Evolutionary conservation across 2,329 filamentous ascomycete genomes (phyloP), one percentile per base, ranked within the genome.

Genomic region (Tolypocladium cylindrosporum): DNA sequence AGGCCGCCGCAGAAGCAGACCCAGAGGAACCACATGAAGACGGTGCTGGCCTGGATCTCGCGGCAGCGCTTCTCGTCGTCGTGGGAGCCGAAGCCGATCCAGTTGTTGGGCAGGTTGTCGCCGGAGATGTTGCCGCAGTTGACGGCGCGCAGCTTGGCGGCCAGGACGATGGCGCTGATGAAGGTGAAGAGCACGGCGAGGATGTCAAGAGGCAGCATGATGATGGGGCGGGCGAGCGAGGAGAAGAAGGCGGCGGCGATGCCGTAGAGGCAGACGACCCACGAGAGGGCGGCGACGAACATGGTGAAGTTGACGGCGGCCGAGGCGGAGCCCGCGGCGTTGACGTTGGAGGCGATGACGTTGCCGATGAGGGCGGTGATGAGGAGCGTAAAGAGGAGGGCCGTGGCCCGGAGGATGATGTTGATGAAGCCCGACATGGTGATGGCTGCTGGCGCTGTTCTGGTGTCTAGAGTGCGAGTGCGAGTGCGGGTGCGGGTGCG

Each of bases 1-100:
- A 85, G 69, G 45, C 79, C 79, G 4, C 76, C 84, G 36, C 77
- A 74, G 67, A 87, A 88, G 34, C 80, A 77, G 43, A 75, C 79
- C 70, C 87, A 90, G 54, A 90, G 80, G 74, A 92, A 91, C 87
- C 87, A 93, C 74, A 90, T 79, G 75, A 93, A 93, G 42, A 83
- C 87, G 40, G 82, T 84, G 61, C 82, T 81, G 42, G 89, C 89
- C 75, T 92, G 89, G 19, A 90, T 82, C 74, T 90, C 84, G 61
- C 83, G 85, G 75, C 89, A 92, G 63, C 87, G 82, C 75, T 86
- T 84, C 69, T 77, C 71, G 60, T 79, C 76, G 71, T 86, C 69
- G 61, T 62, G 60, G 52, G 84, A 85, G 58, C 86, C 86, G 69
- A 80, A 87, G 34, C 79, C 86, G 68, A 89, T 83, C 74, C 78